A percentile compares a stretch with the other conserved stretches of the same genome.
Evolutionary conservation across 129 eudicot species (phyloP).

Genomic region (Gnaphalium uliginosum): DNA sequence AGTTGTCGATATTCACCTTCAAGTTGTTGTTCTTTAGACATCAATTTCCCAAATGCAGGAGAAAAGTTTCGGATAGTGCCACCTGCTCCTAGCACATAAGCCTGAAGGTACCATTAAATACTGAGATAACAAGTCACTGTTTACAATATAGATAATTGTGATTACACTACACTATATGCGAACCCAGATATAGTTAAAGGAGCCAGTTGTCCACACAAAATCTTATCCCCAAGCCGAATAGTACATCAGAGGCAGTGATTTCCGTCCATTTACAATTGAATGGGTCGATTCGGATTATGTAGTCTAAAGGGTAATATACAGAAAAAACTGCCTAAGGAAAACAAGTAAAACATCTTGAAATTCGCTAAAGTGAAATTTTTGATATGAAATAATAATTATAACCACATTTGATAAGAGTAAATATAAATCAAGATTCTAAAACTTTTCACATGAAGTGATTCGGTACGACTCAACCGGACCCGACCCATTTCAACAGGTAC

Average conservation of each 20-base stretch:
- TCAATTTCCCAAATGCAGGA: constrained; percentile 92
- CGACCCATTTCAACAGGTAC: background rate
- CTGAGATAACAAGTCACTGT: constrained; percentile 18
- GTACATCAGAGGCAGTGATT: background rate
- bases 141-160: constrained; percentile 14
- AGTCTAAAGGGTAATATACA: background rate
- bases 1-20: constrained; percentile 98
- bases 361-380: background rate
- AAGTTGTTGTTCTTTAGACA: constrained; percentile 92
- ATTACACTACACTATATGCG: constrained; percentile 5
- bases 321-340: background rate
- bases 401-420: background rate
- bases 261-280: background rate
- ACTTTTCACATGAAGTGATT: background rate
- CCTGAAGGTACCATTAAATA: constrained; percentile 48
- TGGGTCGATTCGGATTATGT: background rate
- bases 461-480: background rate
- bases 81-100: constrained; percentile 97
- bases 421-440: background rate
- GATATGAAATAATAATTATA: background rate
- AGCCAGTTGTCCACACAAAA: constrained; percentile 7
- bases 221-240: background rate
- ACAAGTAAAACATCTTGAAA: background rate
- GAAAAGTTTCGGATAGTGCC: constrained; percentile 86
- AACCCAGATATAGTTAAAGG: background rate